Conservation (phyloP, 2,329 filamentous ascomycete species). For the Fusarium sp. region DNA sequence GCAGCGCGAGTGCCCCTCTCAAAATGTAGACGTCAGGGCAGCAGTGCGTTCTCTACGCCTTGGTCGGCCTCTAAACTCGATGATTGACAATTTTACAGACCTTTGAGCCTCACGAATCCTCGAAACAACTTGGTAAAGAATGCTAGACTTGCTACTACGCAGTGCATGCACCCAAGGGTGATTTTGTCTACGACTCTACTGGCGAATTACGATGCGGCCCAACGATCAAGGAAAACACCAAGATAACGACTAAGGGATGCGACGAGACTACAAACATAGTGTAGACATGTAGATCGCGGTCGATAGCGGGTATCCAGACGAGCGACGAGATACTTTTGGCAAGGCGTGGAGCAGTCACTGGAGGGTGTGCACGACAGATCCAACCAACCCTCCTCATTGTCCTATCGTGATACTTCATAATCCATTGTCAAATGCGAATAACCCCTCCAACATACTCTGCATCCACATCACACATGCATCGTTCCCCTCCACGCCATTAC, state of each 20-base stretch:
- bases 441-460: accelerated
- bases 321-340: slow-evolving; percentile 1
- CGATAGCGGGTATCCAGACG: not conserved
- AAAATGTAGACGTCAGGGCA: not conserved
- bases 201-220: not conserved
- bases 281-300: accelerated
- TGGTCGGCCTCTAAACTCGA: not conserved
- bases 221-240: not conserved
- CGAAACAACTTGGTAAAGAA: not conserved
- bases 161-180: not conserved
- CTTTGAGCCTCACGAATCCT: too few relatives aligned
- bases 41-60: too few relatives aligned
- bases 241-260: accelerated
- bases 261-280: accelerated
- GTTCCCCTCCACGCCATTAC: not conserved
- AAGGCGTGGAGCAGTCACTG: not conserved
- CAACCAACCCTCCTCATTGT: not conserved
- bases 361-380: not conserved
- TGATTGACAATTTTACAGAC: accelerated
- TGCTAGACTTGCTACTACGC: not conserved
- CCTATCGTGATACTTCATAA: accelerated
- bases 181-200: not conserved
- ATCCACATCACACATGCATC: not conserved
- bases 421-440: accelerated
- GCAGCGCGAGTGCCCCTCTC: slow-evolving; percentile 3